Conservation (phyloP, 257 asterid genomes). For the Ehretia macrophylla region DNA sequence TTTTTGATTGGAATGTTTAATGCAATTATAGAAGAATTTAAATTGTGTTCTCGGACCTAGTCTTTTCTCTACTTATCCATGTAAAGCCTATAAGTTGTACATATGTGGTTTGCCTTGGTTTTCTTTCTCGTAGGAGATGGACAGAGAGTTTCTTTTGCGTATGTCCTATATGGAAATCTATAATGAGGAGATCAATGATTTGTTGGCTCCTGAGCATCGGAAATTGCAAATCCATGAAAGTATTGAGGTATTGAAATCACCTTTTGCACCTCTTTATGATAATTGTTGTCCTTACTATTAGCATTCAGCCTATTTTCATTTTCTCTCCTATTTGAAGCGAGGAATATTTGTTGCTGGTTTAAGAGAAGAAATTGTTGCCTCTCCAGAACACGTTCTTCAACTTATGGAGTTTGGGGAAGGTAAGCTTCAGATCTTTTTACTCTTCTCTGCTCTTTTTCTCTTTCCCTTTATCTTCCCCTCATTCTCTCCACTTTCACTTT, state of each 20-base stretch:
- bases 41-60: too few species aligned
- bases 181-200: constrained; percentile 94
- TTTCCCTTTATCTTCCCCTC: neutral
- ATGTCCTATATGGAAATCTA: constrained; percentile 98
- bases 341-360: constrained; percentile 97
- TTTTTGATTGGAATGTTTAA: too few species aligned
- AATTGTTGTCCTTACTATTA: constrained; percentile 4
- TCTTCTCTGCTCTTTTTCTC: neutral
- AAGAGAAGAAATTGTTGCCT: constrained; percentile 91
- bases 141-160: constrained; percentile 86
- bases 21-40: too few species aligned
- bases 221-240: constrained; percentile 92
- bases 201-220: constrained; percentile 91
- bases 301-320: neutral
- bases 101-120: neutral
- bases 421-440: constrained; percentile 26
- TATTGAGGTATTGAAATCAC: constrained; percentile 53
- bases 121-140: constrained; percentile 46
- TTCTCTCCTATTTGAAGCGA: constrained; percentile 43
- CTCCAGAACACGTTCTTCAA: constrained; percentile 82
- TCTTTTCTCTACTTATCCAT: neutral
- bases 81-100: too few species aligned
- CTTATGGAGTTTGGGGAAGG: constrained; percentile 91
- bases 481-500: neutral
- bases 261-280: constrained; percentile 2